Evolutionary conservation across 352 stramenopile genomes (phyloP).

Genomic region (Blastocystis sp.): DNA sequence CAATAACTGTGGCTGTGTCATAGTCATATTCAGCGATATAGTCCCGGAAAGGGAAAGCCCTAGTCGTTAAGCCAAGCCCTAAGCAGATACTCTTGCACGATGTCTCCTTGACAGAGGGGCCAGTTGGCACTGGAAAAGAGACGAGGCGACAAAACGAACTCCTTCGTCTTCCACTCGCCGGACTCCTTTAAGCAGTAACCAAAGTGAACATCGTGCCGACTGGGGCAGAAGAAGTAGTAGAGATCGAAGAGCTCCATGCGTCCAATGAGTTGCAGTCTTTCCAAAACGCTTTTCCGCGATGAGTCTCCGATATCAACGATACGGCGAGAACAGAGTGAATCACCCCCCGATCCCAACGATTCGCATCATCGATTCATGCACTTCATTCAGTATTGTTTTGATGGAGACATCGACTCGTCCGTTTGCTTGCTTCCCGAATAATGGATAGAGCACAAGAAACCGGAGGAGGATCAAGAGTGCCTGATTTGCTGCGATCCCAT

Average conservation of each 20-base stretch:
- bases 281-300: not conserved
- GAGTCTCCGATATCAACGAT: no score
- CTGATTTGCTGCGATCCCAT: conserved; percentile 44
- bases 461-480: conserved; percentile 43
- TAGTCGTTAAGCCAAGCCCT: not conserved
- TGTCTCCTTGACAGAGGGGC: no score
- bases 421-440: no score
- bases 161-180: not conserved
- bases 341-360: not conserved
- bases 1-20: not conserved
- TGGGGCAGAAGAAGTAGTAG: not conserved
- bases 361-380: not conserved
- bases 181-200: not conserved
- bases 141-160: not conserved
- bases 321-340: not conserved
- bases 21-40: not conserved
- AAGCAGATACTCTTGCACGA: not conserved
- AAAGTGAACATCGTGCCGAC: not conserved
- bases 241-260: not conserved
- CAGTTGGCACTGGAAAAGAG: not conserved
- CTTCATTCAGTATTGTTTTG: not conserved
- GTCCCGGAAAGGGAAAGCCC: not conserved
- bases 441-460: conserved; percentile 56
- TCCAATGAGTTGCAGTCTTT: not conserved
- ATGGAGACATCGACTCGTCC: not conserved